Conservation (phyloP, 345 rosid species). For the Eutrema yunnanense region DNA sequence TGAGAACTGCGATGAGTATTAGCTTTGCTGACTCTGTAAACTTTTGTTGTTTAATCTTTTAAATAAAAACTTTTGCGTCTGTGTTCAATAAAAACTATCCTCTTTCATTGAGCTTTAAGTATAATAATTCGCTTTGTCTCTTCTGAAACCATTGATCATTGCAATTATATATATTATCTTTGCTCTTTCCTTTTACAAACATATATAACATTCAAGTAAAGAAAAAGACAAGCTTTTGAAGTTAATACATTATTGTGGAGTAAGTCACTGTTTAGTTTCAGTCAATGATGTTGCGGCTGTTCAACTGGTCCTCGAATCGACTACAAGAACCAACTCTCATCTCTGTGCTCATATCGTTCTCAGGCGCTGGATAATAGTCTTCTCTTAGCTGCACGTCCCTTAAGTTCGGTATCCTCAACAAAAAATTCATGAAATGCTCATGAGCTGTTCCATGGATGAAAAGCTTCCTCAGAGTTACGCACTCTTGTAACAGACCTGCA, state of each 20-base stretch:
- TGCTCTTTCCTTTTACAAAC: constrained; percentile 17
- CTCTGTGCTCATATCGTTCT: constrained; percentile 78
- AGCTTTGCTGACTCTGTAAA: background rate
- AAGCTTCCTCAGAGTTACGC: constrained; percentile 64
- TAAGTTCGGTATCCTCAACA: constrained; percentile 44
- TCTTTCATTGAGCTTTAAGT: background rate
- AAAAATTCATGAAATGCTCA: constrained; percentile 89
- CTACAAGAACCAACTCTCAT: constrained; percentile 81
- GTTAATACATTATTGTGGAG: background rate
- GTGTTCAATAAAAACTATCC: background rate
- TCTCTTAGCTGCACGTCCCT: constrained; percentile 88
- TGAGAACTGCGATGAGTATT: constrained; percentile 44
- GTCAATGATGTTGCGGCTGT: constrained; percentile 51
- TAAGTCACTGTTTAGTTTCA: constrained; percentile 27
- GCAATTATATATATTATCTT: constrained; percentile 6
- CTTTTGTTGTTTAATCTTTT: background rate
- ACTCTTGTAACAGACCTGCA: constrained; percentile 59
- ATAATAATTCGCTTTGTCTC: background rate
- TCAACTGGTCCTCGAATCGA: constrained; percentile 76
- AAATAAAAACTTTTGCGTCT: background rate
- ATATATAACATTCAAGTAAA: constrained; percentile 8
- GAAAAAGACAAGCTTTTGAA: background rate
- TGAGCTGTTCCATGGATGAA: constrained; percentile 90
- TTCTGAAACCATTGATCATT: constrained; percentile 1
- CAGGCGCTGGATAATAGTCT: constrained; percentile 96